These are phyloP conservation scores for Phycomyces blakesleeanus DNA, from an alignment of 192 early-diverging fungal genomes.

Conservation along the genomic window DNA sequence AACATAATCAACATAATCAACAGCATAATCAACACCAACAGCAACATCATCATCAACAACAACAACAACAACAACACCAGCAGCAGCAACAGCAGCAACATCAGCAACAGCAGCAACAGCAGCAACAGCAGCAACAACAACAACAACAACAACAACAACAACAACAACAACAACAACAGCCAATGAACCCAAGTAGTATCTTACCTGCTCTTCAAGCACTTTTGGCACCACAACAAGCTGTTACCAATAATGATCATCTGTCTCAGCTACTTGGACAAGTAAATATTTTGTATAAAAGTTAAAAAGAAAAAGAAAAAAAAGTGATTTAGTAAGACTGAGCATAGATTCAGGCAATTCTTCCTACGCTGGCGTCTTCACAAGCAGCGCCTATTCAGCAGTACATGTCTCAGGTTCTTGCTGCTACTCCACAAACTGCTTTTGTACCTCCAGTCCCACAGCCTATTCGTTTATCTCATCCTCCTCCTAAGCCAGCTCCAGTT, in stretches of 20 bases:
- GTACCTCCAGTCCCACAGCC: neutral
- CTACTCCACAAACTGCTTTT: neutral
- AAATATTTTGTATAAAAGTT: neutral
- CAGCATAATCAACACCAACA: too few relatives aligned
- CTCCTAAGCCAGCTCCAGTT: neutral
- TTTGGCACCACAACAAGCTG: neutral
- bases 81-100: neutral
- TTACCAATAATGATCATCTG: conserved; percentile 4
- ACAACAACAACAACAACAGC: neutral
- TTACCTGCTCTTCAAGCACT: conserved; percentile 17
- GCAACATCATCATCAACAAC: neutral
- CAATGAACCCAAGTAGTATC: neutral
- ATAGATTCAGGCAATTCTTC: conserved; percentile 33
- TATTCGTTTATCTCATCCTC: neutral
- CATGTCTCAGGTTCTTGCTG: conserved; percentile 19
- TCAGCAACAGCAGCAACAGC: neutral
- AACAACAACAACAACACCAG: neutral
- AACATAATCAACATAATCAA: too few relatives aligned
- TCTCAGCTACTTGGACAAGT: conserved; percentile 29
- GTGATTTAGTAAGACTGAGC: neutral
- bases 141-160: neutral
- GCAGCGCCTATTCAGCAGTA: conserved; percentile 29
- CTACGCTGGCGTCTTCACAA: conserved; percentile 26
- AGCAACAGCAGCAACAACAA: conserved; percentile 2
- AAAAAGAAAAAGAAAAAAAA: neutral